Percentiles rank a stretch among this genome's conserved stretches.
Conservation (phyloP, 2,329 filamentous ascomycete genomes). For the Sclerotinia borealis region DNA sequence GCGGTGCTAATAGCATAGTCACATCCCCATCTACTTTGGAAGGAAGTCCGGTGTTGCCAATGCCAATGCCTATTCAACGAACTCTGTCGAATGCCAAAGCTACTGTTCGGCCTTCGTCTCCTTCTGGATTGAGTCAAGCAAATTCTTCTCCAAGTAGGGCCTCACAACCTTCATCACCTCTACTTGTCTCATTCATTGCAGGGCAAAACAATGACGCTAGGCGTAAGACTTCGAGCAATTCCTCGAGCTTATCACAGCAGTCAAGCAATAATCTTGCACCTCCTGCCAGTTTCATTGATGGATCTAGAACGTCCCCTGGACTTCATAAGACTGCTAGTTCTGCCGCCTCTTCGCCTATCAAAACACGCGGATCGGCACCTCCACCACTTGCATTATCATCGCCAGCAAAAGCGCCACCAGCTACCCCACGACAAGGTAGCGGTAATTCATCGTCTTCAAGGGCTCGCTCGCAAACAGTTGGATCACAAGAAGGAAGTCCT, state of each 20-base stretch:
- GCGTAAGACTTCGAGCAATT: constrained; percentile 87
- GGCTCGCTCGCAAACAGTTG: constrained; percentile 83
- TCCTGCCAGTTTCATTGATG: constrained; percentile 65
- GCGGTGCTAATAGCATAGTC: constrained; percentile 10
- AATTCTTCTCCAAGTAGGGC: constrained; percentile 83
- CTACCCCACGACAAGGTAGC: constrained; percentile 54
- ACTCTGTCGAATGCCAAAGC: constrained; percentile 79
- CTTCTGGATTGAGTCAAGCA: constrained; percentile 70
- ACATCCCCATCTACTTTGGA: constrained; percentile 67
- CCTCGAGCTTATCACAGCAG: constrained; percentile 76
- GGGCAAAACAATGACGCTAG: constrained; percentile 71
- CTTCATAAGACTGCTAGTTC: constrained; percentile 54
- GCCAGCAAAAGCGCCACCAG: constrained; percentile 52
- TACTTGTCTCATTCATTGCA: constrained; percentile 95
- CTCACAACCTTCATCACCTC: constrained; percentile 78
- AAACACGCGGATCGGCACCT: constrained; percentile 42
- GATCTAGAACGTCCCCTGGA: constrained; percentile 54
- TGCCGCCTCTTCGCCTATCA: constrained; percentile 50
- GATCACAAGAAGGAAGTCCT: constrained; percentile 85
- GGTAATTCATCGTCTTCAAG: constrained; percentile 52
- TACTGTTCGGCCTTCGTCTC: constrained; percentile 74
- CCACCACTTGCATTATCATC: constrained; percentile 46
- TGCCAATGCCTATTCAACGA: constrained; percentile 73
- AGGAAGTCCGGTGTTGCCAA: constrained; percentile 75
- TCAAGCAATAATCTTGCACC: constrained; percentile 60